Evolutionary conservation across 2,329 filamentous ascomycete species (phyloP), one percentile per base, ranked within the genome.

Genomic region (Phyllosticta citrichinensis): DNA sequence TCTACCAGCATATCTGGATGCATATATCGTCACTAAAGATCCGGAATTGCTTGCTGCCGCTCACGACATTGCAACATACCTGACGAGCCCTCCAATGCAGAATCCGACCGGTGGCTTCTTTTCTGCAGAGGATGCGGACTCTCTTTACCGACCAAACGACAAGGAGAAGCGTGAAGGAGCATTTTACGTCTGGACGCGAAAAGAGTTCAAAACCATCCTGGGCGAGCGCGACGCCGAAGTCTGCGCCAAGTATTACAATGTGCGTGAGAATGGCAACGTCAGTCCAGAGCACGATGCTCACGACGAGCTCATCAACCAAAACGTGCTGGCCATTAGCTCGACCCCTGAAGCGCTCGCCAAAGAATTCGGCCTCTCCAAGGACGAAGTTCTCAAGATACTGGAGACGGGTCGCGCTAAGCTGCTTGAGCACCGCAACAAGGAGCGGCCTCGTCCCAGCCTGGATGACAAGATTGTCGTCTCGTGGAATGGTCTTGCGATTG

Each of bases 241-340:
- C 17, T 86, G 89, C 30, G 89, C 91, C 0, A 85, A 85, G 4
- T 90, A 96, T 73, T 97, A 90, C 84, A 88, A 89, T 63, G 87
- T 97, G 14, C 82, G 83, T 33, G 81, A 89, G 51, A 86, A 95
- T 66, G 94, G 94, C 53, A 97, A 99, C 68, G 87, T 99, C 1
- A 83, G 86, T 35, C 85, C 87, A 3, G 83, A 87, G 60, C 85
- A 93, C 66, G 94, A 99, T 69, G 87, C 89, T 0, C 89, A 96
- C 68, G 93, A 97, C 70, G 93, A 97, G 69, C 93, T 97, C 63
- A 87, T 96, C 69, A 91, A 93, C 68, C 91, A 96, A 71, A 99
- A 97, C 69, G 91, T 96, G 5, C 76, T 97, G 1, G 84, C 85
- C 47, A 81, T 96, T 25, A 83, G 83, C 40, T 85, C 82, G 63